Conservation (phyloP, 202 grass and related monocot genomes). For the Setaria italica region DNA sequence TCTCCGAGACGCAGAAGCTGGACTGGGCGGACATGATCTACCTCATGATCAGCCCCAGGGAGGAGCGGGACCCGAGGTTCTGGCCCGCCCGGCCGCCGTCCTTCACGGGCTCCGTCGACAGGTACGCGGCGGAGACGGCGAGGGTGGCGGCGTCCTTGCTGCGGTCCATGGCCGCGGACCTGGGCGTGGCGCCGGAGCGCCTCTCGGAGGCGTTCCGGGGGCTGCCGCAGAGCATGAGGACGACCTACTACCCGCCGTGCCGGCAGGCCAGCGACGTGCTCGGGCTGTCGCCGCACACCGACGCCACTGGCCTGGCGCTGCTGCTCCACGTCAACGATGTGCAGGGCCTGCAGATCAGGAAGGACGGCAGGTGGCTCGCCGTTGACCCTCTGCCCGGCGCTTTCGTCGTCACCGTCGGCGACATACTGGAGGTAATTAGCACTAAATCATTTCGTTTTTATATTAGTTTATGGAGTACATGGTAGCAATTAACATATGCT, state of each 20-base stretch:
- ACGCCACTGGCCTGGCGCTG: constrained; percentile 47
- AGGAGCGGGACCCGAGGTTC: constrained; percentile 35
- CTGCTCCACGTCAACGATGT: constrained; percentile 62
- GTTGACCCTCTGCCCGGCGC: constrained; percentile 46
- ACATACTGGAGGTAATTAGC: constrained; percentile 52
- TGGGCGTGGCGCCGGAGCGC: constrained; percentile 47
- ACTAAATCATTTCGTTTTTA: no score
- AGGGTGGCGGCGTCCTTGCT: constrained; percentile 47
- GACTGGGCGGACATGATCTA: constrained; percentile 31
- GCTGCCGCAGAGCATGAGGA: constrained; percentile 47
- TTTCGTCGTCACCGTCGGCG: constrained; percentile 57
- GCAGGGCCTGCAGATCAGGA: constrained; percentile 60
- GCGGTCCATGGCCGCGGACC: constrained; percentile 46
- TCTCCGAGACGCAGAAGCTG: constrained; percentile 19
- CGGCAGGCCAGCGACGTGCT: constrained; percentile 49
- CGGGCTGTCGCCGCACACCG: constrained; percentile 57
- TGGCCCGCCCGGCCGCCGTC: constrained; percentile 36
- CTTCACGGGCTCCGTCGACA: constrained; percentile 43
- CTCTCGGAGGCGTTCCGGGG: constrained; percentile 30
- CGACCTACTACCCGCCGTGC: constrained; percentile 62
- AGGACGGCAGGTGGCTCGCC: constrained; percentile 45
- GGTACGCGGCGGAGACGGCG: constrained; percentile 46
- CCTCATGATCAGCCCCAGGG: constrained; percentile 37
- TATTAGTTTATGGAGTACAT: no score
- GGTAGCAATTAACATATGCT: no score